Base-by-base conservation (phyloP, 495 filamentous ascomycete species). In the Collariella sp. region DNA sequence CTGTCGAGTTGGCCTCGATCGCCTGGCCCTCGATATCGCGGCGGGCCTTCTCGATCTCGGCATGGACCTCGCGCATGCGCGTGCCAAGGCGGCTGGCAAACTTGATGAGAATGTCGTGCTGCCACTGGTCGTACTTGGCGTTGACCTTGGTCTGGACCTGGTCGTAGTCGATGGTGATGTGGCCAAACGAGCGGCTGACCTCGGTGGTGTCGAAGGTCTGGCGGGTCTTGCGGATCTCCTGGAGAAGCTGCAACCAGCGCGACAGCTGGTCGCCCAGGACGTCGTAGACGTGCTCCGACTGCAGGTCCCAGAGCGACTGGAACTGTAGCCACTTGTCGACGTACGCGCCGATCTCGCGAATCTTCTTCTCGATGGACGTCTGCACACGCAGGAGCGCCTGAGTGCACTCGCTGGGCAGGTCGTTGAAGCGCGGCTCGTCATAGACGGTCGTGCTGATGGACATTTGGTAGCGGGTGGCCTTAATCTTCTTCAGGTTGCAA, bases 61-160 rank as follows among this genome's bases (percentile, higher is more conserved):
- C 81, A 59, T 91, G 85, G 2, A 95, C 83, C 61, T 97, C 91
- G 50, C 86, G 77, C 83, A 96, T 90, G 38, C 88, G 84, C 52
- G 82, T 86, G n/a, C 90, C 89, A 49, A 96, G 84, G 42, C 89
- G 86, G 22, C 77, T 76, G 36, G 89, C 94, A 69, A 99, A 99
- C 64, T 94, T 94, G 34, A 84, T 76, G 18, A 96, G 74, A 39
- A 99, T 95, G 51, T 99, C 93, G 59, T 96, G 90, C 63, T 99
- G 93, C 93, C 93, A 99, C 69, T 97, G 94, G 66, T 99, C 94
- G 62, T 99, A 99, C 63, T 96, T 97, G 51, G 88, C 87, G 66
- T 96, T 96, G 66, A 99, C 91, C 67, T 91, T 96, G 31, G 89
- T 88, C 65, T 97, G 94, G 0, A 99, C 93, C 70, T 99, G 93